phyloP scores from a whole-genome alignment of 2,329 filamentous ascomycete species.

The Dactylellina drechsleri region DNA sequence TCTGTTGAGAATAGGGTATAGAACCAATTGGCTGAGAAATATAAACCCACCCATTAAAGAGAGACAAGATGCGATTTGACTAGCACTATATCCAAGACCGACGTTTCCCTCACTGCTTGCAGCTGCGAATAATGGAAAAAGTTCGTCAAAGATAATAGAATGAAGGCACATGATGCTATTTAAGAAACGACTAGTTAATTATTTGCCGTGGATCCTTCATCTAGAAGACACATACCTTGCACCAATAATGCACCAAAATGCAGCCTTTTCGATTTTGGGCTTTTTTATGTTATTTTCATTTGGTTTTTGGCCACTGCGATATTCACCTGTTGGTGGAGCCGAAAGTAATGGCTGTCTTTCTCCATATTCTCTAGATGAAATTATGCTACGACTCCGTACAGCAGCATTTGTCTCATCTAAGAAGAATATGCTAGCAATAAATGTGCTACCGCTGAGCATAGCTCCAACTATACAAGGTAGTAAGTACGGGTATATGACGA shows the following conservation, averaged over 20 bases:
- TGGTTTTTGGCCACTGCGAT: not conserved
- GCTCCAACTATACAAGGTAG: conserved; percentile 20
- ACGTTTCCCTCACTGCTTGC: conserved; percentile 10
- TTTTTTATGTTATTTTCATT: not conserved
- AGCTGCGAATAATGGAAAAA: conserved; percentile 29
- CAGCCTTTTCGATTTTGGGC: conserved; percentile 10
- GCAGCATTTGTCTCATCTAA: conserved; percentile 29
- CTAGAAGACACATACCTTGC: conserved; percentile 12
- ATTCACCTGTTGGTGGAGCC: not conserved
- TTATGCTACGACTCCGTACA: conserved; percentile 4
- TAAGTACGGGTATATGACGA: conserved; percentile 21
- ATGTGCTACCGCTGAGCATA: conserved; percentile 14
- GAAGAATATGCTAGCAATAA: conserved; percentile 28
- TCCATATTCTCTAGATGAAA: not conserved
- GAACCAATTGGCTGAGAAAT: conserved; percentile 17
- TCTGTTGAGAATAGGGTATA: conserved; percentile 26
- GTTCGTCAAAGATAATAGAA: conserved; percentile 34
- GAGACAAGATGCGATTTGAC: conserved; percentile 29
- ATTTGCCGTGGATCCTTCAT: too few relatives aligned
- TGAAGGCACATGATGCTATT: conserved; percentile 29
- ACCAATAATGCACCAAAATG: conserved; percentile 19
- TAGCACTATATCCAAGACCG: conserved; percentile 27
- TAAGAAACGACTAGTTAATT: not conserved
- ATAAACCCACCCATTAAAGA: conserved; percentile 27
- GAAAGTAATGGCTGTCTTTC: conserved; percentile 25